These are phyloP conservation scores for Aegle marmelos DNA, from an alignment of 345 rosid genomes.

Conservation along the genomic window DNA sequence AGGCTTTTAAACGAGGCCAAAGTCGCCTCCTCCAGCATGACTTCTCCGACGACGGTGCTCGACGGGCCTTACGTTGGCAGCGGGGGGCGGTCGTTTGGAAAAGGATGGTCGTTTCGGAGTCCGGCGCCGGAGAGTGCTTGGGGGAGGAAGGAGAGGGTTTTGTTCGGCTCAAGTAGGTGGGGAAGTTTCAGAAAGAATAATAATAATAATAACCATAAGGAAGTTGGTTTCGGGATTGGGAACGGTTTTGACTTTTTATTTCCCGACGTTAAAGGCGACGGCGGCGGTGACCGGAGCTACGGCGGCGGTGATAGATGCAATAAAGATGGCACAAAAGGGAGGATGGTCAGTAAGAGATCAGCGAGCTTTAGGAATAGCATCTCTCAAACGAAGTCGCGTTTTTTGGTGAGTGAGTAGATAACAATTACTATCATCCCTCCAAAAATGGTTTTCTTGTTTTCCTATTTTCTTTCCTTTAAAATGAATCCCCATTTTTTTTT, in stretches of 20 bases:
- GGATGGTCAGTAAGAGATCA: slow-evolving; percentile 31
- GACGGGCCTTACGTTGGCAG: slow-evolving; percentile 49
- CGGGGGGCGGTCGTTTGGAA: slow-evolving; percentile 22
- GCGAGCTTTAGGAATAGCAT: slow-evolving; percentile 32
- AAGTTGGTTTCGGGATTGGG: slow-evolving; percentile 15
- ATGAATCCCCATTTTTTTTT: too few relatives aligned
- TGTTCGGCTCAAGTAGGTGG: slow-evolving; percentile 54
- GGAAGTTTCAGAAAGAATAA: slow-evolving; percentile 36
- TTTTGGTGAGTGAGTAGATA: slow-evolving; percentile 43
- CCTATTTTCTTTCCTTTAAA: too few relatives aligned
- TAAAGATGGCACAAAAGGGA: too few relatives aligned
- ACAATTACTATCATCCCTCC: too few relatives aligned
- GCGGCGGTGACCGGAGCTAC: slow-evolving; percentile 18
- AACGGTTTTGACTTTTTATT: slow-evolving; percentile 26
- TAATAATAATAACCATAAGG: background rate
- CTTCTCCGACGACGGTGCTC: slow-evolving; percentile 56
- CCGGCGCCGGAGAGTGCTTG: slow-evolving; percentile 13
- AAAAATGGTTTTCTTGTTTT: too few relatives aligned
- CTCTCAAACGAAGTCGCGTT: slow-evolving; percentile 43
- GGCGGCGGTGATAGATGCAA: slow-evolving; percentile 8
- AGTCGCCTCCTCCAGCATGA: slow-evolving; percentile 7
- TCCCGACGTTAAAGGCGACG: background rate
- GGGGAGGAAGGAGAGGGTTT: slow-evolving; percentile 24
- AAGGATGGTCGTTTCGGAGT: slow-evolving; percentile 31
- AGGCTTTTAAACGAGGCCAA: slow-evolving; percentile 40